These are phyloP conservation scores for Kingdonia uniflora DNA, from an alignment of 164 flowering plant genomes.

Conservation along the genomic window DNA sequence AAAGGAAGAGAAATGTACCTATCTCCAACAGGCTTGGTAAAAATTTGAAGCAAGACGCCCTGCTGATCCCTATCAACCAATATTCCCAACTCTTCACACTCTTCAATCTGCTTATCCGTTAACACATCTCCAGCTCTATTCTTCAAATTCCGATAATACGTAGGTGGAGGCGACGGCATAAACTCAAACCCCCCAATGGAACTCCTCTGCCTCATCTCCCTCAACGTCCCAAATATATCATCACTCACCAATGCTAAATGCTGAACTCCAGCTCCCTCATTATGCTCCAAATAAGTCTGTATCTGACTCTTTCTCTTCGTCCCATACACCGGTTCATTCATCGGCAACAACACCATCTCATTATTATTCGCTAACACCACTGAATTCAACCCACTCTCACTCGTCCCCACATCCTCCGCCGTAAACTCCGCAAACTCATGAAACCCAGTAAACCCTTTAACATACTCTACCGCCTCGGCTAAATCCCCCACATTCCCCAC, in stretches of 20 bases:
- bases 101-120: conserved; percentile 66
- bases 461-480: conserved; percentile 38
- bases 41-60: conserved; percentile 74
- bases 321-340: conserved; percentile 82
- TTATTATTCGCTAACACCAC: conserved; percentile 61
- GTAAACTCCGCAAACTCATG: conserved; percentile 88
- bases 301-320: conserved; percentile 89
- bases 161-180: conserved; percentile 82
- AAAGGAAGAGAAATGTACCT: conserved; percentile 27
- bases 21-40: conserved; percentile 87
- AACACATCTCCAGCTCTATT: conserved; percentile 57
- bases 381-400: conserved; percentile 79
- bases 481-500: conserved; percentile 69
- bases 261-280: conserved; percentile 78
- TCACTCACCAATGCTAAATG: conserved; percentile 63
- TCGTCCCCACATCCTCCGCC: conserved; percentile 76
- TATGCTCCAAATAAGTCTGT: conserved; percentile 84
- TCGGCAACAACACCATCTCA: conserved; percentile 60
- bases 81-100: conserved; percentile 80
- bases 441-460: conserved; percentile 63
- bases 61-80: conserved; percentile 81
- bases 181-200: conserved; percentile 74
- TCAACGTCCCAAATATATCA: conserved; percentile 62
- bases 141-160: conserved; percentile 67
- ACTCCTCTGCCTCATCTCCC: conserved; percentile 72